Base-by-base conservation (phyloP, 768 basidiomycete species). In the Naganishia vishniacii region DNA sequence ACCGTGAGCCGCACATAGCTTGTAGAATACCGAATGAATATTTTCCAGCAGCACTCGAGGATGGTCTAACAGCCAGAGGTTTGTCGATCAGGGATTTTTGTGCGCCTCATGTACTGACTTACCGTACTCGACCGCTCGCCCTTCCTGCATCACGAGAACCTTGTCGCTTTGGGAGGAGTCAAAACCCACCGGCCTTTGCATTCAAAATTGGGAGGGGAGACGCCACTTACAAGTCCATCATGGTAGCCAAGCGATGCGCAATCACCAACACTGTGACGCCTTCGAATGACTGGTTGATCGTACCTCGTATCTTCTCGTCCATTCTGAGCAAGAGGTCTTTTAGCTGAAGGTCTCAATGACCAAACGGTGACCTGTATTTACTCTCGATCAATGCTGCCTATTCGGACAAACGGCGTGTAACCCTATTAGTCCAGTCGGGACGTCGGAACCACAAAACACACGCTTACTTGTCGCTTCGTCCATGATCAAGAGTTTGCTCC, bases 391-490 rank as follows among this genome's bases (percentile, higher is more conserved):
- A 56, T 15, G 53, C 53, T 56, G 26, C 53, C 84, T 86, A 60
- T 79, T 79, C n/a, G n/a, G n/a, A 69, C 83, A 82, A 72, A 85
- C 84, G 45, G 74, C 71, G n/a, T 56, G 63, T 2, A 74, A 72
- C 1, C 74, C 78, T 2, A 75, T 51, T 23, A 48, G 48, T 37
- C 28, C 41, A 44, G 48, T n/a, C 42, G 49, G 16, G 25, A 2
- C 13, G 45, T 15, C 26, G n/a, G n/a, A 12, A 44, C n/a, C 6
- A n/a, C 73, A 73, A 51, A 76, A 73, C 16, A 75, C 69, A 3
- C 71, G 32, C 62, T 56, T 20, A 56, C 53, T 56, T 3, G 75
- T 76, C 7, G 75, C 75, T 72, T 77, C 74, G 67, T 75, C 77
- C 70, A 78, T 70, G 0, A 78, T 69, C 25, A 76, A 60, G 12